Evolutionary conservation across 2,329 filamentous ascomycete genomes (phyloP), one percentile per base, ranked within the genome.

Genomic region (Lachnellula cervina): DNA sequence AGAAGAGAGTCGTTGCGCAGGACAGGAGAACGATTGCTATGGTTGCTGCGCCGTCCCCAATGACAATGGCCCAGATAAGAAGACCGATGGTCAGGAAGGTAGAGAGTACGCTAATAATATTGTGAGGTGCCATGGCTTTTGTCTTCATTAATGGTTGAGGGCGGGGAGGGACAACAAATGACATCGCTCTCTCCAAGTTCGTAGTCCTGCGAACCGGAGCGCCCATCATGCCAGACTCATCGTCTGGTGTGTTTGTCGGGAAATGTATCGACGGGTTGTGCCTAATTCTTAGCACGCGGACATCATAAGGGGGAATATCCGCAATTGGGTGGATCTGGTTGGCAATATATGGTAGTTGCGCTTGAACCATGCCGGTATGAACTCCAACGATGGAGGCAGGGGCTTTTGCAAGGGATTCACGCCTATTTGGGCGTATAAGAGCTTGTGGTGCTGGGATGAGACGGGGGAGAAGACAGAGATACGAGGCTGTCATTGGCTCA

Each of bases 391-490:
- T 35, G 40, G 35, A 38, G 21, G 49, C 49, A 40, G 7, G 14
- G 11, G n/a, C 21, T 7, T 21, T 17, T 16, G 16, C n/a, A 13
- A 51, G n/a, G 5, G 49, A 44, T 3, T 28, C 19, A 23, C 49
- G 49, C 8, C 49, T 35, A 42, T 50, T 37, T 37, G 48, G 48
- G 7, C 48, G 48, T 5, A 50, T 50, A 2, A 40, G 34, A 8
- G 34, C 48, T 50, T 50, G 34, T n/a, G 48, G 48, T 21, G 48
- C 48, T 50, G 48, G 48, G 4, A 43, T 51, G 6, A 51, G 38
- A 17, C 49, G 49, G 16, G 37, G 49, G 9, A 51, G 34, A 17
- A 51, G 37, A 51, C 49, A 51, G 37, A 25, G 37, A 25, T 51
- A 51, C 16, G 37, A 51, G 23, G 49, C 37, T 23, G 38, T 51